phyloP scores from a whole-genome alignment of 2,329 filamentous ascomycete species.

The Colletotrichum musicola region DNA sequence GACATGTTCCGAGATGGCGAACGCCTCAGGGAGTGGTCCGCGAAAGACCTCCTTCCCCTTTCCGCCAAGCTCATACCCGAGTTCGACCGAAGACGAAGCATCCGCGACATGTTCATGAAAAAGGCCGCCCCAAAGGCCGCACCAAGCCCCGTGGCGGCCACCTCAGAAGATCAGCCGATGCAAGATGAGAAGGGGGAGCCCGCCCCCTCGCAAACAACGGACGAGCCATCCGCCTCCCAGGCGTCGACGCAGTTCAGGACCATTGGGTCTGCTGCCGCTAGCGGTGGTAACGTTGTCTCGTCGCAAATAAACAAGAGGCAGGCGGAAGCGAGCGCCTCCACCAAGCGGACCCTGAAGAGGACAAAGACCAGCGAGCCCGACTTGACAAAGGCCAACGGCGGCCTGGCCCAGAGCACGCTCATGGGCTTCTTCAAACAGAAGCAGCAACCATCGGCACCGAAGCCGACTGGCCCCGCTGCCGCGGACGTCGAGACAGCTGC shows the following conservation, averaged over 20 bases:
- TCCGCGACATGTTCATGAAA: constrained; percentile 91
- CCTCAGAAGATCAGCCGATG: background rate
- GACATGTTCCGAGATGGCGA: constrained; percentile 78
- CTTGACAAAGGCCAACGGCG: constrained; percentile 47
- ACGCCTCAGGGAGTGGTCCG: constrained; percentile 74
- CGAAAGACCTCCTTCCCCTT: constrained; percentile 76
- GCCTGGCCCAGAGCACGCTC: constrained; percentile 67
- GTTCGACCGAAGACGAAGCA: constrained; percentile 85
- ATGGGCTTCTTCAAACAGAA: constrained; percentile 85
- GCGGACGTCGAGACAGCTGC: background rate
- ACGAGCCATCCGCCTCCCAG: constrained; percentile 14
- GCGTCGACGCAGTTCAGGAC: constrained; percentile 13
- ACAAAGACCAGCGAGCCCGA: constrained; percentile 44
- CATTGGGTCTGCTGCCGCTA: constrained; percentile 27
- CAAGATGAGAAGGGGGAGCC: constrained; percentile 5
- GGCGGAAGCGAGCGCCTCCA: constrained; percentile 26
- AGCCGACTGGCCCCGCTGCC: background rate
- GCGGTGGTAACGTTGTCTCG: constrained; percentile 53
- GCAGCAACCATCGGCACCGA: constrained; percentile 9
- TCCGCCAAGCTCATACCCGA: constrained; percentile 90
- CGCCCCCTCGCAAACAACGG: background rate
- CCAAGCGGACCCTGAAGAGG: constrained; percentile 52
- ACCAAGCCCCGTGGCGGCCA: constrained; percentile 15
- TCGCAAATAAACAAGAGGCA: constrained; percentile 38
- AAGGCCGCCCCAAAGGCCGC: constrained; percentile 54